Conservation (phyloP, 768 basidiomycete genomes). For the Lanmaoa rubissima region DNA sequence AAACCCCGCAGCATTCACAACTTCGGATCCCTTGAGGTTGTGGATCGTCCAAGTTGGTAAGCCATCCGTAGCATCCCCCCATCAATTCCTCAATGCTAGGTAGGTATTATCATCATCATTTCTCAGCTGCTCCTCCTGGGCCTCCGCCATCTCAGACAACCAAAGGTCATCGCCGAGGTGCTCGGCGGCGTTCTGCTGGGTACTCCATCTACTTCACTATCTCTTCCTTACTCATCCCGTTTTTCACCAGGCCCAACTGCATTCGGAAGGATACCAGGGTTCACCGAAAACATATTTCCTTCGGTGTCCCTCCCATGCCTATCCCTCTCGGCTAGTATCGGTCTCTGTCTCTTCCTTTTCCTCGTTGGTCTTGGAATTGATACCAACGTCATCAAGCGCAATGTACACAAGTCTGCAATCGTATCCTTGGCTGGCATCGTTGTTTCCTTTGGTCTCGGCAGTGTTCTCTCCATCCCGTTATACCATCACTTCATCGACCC, state of each 20-base stretch:
- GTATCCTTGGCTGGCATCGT: slow-evolving; percentile 83
- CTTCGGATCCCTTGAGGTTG: slow-evolving; percentile 65
- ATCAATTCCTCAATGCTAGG: background rate
- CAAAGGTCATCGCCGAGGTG: slow-evolving; percentile 81
- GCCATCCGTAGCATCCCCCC: slow-evolving; percentile 19
- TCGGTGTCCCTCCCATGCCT: slow-evolving; percentile 68
- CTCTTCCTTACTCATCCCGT: background rate
- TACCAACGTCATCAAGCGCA: slow-evolving; percentile 68
- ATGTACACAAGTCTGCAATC: slow-evolving; percentile 61
- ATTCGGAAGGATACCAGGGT: slow-evolving; percentile 83
- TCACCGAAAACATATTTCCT: slow-evolving; percentile 86
- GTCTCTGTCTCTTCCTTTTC: slow-evolving; percentile 85
- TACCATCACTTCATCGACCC: slow-evolving; percentile 51
- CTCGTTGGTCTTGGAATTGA: slow-evolving; percentile 94
- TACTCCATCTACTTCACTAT: slow-evolving; percentile 40
- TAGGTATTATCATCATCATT: slow-evolving; percentile 80
- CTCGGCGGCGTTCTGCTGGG: slow-evolving; percentile 87
- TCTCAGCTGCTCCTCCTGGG: slow-evolving; percentile 72
- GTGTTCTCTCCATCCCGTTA: slow-evolving; percentile 61
- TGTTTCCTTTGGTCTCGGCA: slow-evolving; percentile 85
- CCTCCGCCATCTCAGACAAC: slow-evolving; percentile 77
- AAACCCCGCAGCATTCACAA: slow-evolving; percentile 66
- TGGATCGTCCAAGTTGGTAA: slow-evolving; percentile 80
- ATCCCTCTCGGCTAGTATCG: slow-evolving; percentile 85
- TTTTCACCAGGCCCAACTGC: slow-evolving; percentile 43